Evolutionary conservation across 345 rosid species (phyloP), one percentile per base, ranked within the genome.

Genomic region (Dovyalis caffra): DNA sequence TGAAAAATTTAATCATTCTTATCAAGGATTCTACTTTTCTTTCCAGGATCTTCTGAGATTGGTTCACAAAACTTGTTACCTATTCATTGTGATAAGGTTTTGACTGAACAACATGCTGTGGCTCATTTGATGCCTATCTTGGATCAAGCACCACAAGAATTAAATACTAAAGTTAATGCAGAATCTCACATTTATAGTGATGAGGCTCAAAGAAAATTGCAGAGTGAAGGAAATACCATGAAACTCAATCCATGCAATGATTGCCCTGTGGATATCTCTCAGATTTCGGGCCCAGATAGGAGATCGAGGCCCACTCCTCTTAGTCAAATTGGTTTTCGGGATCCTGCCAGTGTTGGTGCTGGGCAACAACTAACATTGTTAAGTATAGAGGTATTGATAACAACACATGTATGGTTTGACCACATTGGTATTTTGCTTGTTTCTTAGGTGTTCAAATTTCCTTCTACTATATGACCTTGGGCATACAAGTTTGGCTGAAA

Each of bases 271-370:
- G 94, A 95, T 82, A 64, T 83, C 75, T 95, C 98, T 65, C 98
- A 95, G 86, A 87, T 95, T 79, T 95, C 98, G 5, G 97, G 96
- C 35, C 98, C 99, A 81, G 89, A 81, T 72, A 87, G 83, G 71
- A 86, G 88, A 82, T 85, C 97, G 65, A 83, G 86, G 71, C 85
- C 88, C 47, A 95, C 98, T 78, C 98, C 99, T 66, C 88, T 90
- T 74, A 95, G 99, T 81, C 98, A 95, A 89, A 88, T 85, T 70
- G 99, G 99, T 65, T 95, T 91, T 76, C 90, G 90, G 78, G 99
- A 95, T 89, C 95, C 98, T 81, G 97, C 98, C 18, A 92, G 96
- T 83, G 77, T 86, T 83, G 98, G 99, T 73, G 97, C 88, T 71
- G 99, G 99, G 74, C 96, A 92, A 79, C 99, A 95, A 74, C 88